Percentiles rank a stretch among this genome's conserved stretches.
These are phyloP conservation scores for Gaillardinia entomophila DNA, from an alignment of 805 yeast genomes.

Conservation along the genomic window DNA sequence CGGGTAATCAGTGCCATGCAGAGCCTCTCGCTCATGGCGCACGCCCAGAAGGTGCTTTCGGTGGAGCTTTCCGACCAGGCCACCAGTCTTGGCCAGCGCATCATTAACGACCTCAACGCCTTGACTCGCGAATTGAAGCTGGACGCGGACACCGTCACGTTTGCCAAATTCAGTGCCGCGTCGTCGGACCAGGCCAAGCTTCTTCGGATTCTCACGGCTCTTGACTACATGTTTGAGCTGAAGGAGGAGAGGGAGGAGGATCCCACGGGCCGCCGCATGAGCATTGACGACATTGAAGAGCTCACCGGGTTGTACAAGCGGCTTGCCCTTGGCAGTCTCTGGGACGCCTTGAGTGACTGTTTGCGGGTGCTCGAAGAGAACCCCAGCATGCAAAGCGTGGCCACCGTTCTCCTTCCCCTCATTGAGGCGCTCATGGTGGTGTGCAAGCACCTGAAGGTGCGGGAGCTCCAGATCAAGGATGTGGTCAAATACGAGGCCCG, in stretches of 20 bases:
- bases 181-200: conserved; percentile 86
- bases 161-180: conserved; percentile 68
- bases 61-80: conserved; percentile 63
- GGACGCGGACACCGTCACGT: conserved; percentile 42
- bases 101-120: conserved; percentile 49
- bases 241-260: conserved; percentile 17
- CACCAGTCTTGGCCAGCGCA: conserved; percentile 45
- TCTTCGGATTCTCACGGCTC: conserved; percentile 78
- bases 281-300: conserved; percentile 31
- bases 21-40: conserved; percentile 56
- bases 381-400: conserved; percentile 44
- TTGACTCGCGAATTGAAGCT: conserved; percentile 41
- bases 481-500: conserved; percentile 54
- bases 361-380: conserved; percentile 58
- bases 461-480: conserved; percentile 51
- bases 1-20: conserved; percentile 79
- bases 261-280: conserved; percentile 4
- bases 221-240: conserved; percentile 70
- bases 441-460: conserved; percentile 77
- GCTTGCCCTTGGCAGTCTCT: conserved; percentile 68
- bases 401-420: conserved; percentile 76
- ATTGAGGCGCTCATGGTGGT: conserved; percentile 94
- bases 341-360: conserved; percentile 81
- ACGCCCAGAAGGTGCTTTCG: conserved; percentile 62
- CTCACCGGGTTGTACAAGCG: conserved; percentile 58